phyloP scores from a whole-genome alignment of 257 asterid genomes.

The Leptodermis oblonga region DNA sequence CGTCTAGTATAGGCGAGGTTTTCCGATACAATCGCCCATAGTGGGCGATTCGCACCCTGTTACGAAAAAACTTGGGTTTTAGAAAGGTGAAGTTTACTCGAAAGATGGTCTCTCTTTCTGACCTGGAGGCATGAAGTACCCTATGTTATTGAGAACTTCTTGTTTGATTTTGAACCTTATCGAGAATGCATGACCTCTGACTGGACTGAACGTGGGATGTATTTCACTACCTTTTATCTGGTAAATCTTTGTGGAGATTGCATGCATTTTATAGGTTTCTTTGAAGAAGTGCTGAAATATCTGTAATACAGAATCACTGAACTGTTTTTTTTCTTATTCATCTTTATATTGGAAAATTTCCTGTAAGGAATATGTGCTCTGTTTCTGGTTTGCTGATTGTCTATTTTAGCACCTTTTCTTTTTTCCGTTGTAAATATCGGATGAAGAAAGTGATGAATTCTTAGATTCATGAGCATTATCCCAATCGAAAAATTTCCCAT shows the following conservation, averaged over 20 bases:
- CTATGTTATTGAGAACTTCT: neutral
- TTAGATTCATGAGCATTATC: neutral
- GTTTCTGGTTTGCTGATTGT: neutral
- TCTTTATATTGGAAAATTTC: neutral
- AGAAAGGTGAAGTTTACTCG: neutral
- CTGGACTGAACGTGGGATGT: neutral
- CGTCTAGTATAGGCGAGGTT: too few species aligned
- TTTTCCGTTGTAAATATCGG: neutral
- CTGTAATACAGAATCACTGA: neutral
- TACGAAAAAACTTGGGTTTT: too few species aligned
- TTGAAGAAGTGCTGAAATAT: neutral
- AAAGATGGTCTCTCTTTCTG: neutral
- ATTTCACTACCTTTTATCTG: neutral
- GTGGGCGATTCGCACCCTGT: too few species aligned
- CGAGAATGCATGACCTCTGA: neutral
- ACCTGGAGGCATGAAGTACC: neutral
- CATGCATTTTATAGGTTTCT: neutral
- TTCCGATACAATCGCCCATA: too few species aligned
- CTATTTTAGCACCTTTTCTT: neutral
- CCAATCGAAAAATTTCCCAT: neutral
- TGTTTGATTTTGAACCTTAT: neutral
- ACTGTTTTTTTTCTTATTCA: neutral
- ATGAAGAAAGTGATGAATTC: neutral
- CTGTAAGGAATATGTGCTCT: neutral
- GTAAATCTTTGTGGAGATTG: neutral